Conservation (phyloP, 192 early-diverging fungal genomes). For the Entophlyctis luteolus region DNA sequence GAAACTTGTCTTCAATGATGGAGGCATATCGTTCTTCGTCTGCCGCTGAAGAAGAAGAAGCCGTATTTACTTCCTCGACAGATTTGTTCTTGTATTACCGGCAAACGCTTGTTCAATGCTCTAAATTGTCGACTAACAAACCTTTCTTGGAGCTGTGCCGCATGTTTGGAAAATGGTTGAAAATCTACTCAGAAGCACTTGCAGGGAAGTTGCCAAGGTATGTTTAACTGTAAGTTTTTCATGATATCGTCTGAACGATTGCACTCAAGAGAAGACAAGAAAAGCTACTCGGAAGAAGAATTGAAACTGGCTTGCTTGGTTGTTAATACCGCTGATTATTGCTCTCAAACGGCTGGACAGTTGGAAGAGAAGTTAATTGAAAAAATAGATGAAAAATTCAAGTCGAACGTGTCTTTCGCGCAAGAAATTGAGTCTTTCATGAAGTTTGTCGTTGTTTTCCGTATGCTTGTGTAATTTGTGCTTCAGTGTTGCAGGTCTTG, state of each 20-base stretch:
- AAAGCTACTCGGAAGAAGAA: constrained; percentile 60
- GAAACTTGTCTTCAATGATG: constrained; percentile 61
- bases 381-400: constrained; percentile 67
- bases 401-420: constrained; percentile 67
- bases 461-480: constrained; percentile 2
- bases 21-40: constrained; percentile 45
- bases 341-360: constrained; percentile 76
- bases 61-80: constrained; percentile 79
- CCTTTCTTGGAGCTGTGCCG: constrained; percentile 80
- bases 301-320: constrained; percentile 71
- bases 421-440: constrained; percentile 76
- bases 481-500: constrained; percentile 50
- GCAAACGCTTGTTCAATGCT: constrained; percentile 79
- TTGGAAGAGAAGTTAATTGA: constrained; percentile 88
- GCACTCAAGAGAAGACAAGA: constrained; percentile 56
- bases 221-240: constrained; percentile 15
- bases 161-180: constrained; percentile 77
- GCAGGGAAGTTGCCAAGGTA: constrained; percentile 66
- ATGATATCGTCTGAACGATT: background rate
- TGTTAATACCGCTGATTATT: constrained; percentile 95
- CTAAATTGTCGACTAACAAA: constrained; percentile 77
- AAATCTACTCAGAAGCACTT: constrained; percentile 76
- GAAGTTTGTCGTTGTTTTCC: constrained; percentile 46
- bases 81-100: constrained; percentile 91
- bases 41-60: constrained; percentile 49